Conservation (phyloP, 2,329 filamentous ascomycete genomes). For the Penicillium sp. region DNA sequence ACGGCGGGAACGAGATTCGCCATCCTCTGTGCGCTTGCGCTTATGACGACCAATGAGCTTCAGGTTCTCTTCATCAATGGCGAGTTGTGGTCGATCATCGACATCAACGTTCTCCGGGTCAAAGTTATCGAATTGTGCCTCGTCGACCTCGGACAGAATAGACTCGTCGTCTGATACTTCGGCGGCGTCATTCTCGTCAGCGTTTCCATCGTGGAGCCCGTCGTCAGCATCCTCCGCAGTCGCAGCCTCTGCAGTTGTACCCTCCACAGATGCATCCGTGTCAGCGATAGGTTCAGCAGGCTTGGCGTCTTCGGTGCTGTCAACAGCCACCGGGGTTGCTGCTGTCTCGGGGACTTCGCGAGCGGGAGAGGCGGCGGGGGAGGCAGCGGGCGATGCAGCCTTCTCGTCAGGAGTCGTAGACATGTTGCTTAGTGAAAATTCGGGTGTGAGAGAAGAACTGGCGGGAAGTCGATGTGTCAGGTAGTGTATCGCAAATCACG, state of each 20-base stretch:
- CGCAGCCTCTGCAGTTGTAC: too few species aligned
- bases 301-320: constrained; percentile 17
- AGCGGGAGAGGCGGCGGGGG: constrained; percentile 24
- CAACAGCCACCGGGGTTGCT: constrained; percentile 27
- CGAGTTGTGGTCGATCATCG: constrained; percentile 56
- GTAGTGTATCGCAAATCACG: constrained; percentile 8
- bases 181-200: constrained; percentile 35
- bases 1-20: constrained; percentile 67
- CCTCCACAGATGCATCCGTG: constrained; percentile 20
- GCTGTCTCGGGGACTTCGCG: constrained; percentile 26
- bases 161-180: constrained; percentile 58
- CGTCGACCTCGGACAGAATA: constrained; percentile 61
- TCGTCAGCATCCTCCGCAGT: constrained; percentile 18
- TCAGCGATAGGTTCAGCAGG: constrained; percentile 15
- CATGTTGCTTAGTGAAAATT: constrained; percentile 25
- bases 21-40: constrained; percentile 60
- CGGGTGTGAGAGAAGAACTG: not conserved
- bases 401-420: constrained; percentile 39
- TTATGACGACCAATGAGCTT: constrained; percentile 61
- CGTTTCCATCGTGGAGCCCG: constrained; percentile 15
- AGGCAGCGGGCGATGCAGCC: constrained; percentile 20
- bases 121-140: constrained; percentile 63
- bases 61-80: constrained; percentile 60
- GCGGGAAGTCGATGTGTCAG: not conserved
- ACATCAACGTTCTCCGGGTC: constrained; percentile 59